Conservation (phyloP, 495 filamentous ascomycete species). For the Aspergillus homomorphus region DNA sequence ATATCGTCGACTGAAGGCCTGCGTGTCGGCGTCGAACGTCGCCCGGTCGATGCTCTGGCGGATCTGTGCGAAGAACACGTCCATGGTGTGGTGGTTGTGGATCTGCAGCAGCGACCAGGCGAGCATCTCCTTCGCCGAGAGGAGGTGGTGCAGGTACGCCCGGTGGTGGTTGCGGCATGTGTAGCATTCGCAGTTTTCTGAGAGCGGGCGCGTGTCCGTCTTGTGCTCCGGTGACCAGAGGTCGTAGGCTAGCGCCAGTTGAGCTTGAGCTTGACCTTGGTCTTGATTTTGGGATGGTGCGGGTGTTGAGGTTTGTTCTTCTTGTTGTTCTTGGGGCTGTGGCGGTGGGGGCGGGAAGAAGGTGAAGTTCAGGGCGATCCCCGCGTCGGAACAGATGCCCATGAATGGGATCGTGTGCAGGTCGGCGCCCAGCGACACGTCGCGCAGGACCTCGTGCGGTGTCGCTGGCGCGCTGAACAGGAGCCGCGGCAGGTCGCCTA, state of each 20-base stretch:
- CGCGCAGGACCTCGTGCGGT: conserved; percentile 72
- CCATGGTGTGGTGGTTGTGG: conserved; percentile 76
- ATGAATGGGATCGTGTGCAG: conserved; percentile 75
- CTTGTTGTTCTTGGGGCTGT: too few relatives aligned
- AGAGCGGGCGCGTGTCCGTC: conserved; percentile 56
- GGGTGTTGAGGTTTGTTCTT: too few relatives aligned
- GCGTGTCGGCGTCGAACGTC: conserved; percentile 59
- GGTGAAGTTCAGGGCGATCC: conserved; percentile 76
- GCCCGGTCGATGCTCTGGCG: conserved; percentile 57
- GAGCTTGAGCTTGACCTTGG: too few relatives aligned
- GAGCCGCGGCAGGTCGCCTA: conserved; percentile 65
- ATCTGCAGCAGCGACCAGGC: conserved; percentile 90
- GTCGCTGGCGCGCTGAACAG: conserved; percentile 62
- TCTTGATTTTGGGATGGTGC: too few relatives aligned
- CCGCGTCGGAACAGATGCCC: conserved; percentile 70
- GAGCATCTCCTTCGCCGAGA: conserved; percentile 90
- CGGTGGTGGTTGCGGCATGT: conserved; percentile 79
- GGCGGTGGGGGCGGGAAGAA: conserved; percentile 55
- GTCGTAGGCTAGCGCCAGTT: conserved; percentile 72
- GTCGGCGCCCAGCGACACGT: conserved; percentile 74
- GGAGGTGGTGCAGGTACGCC: conserved; percentile 83
- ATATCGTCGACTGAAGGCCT: conserved; percentile 59
- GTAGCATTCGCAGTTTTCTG: conserved; percentile 69
- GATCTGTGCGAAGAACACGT: conserved; percentile 68
- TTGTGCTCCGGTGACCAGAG: conserved; percentile 63